Percentiles rank a stretch among this genome's conserved stretches.
Evolutionary conservation across 139 green algal genomes (phyloP).

Genomic region (Tetraselmis chui): DNA sequence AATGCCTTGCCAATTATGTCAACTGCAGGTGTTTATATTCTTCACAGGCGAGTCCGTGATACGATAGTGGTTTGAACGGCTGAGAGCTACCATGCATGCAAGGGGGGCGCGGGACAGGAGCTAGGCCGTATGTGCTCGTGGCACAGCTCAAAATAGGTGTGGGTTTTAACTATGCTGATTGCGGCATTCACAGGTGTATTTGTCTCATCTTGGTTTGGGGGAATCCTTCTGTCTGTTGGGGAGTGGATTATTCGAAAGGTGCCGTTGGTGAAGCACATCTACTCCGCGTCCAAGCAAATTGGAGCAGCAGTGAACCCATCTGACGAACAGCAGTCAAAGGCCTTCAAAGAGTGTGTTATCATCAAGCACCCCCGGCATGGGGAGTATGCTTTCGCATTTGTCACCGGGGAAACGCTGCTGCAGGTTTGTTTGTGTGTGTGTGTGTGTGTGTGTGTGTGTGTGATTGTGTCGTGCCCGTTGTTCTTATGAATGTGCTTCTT

Average conservation of each 20-base stretch:
- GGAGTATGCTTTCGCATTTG: conserved; percentile 88
- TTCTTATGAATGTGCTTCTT: background rate
- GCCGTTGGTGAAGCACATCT: conserved; percentile 91
- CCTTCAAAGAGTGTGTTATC: conserved; percentile 86
- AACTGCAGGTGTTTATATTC: conserved; percentile 72
- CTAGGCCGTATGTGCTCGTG: background rate
- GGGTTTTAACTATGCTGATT: background rate
- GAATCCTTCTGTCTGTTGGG: conserved; percentile 62
- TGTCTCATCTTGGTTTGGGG: conserved; percentile 75
- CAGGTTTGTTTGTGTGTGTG: no score
- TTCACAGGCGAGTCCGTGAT: conserved; percentile 31
- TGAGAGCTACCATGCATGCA: no score
- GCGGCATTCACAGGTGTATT: conserved; percentile 41
- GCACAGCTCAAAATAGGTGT: background rate
- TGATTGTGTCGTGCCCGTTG: no score
- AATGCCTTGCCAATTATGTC: no score
- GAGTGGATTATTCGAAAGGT: conserved; percentile 89
- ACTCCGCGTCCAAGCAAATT: conserved; percentile 89
- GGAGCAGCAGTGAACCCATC: conserved; percentile 53
- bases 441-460: no score
- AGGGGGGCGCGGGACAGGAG: no score
- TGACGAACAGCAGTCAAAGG: conserved; percentile 58
- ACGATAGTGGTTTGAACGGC: no score
- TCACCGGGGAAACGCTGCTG: conserved; percentile 77
- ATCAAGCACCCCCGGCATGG: conserved; percentile 78